Evolutionary conservation across 768 basidiomycete species (phyloP).

Genomic region (Clitopilus hobsonii): DNA sequence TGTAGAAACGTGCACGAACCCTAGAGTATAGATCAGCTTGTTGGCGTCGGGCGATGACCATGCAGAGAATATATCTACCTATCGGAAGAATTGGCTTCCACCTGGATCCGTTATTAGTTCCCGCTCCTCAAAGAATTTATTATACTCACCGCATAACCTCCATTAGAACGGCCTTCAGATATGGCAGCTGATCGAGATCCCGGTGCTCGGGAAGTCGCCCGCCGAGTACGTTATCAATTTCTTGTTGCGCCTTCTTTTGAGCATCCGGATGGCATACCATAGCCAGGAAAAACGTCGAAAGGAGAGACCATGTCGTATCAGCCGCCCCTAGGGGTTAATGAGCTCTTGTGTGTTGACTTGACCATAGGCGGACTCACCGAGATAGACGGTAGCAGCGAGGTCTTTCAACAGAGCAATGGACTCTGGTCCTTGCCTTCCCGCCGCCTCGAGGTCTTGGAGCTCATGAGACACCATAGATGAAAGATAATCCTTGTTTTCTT

Average conservation of each 20-base stretch:
- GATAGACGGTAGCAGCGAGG: background rate
- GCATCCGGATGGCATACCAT: background rate
- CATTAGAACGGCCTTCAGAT: background rate
- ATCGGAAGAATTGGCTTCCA: background rate
- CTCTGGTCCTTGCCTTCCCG: background rate
- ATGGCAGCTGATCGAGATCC: background rate
- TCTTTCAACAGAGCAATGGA: background rate
- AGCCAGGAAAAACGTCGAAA: background rate
- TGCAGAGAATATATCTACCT: background rate
- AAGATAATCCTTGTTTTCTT: too few relatives aligned
- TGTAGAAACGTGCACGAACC: slow-evolving; percentile 17
- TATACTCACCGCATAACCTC: background rate
- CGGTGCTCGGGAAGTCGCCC: background rate
- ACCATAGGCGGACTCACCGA: background rate
- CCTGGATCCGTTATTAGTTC: background rate
- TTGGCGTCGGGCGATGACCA: background rate
- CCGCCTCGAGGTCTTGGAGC: background rate
- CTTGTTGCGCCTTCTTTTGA: background rate
- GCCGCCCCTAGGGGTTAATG: slow-evolving; percentile 5
- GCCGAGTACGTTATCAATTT: background rate
- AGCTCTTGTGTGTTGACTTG: background rate
- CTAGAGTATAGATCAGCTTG: slow-evolving; percentile 11
- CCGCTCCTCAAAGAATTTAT: too few relatives aligned
- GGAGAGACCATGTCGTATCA: background rate
- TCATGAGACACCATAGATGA: background rate